phyloP scores from a whole-genome alignment of 495 filamentous ascomycete species.

The Talaromyces stipitatus region DNA sequence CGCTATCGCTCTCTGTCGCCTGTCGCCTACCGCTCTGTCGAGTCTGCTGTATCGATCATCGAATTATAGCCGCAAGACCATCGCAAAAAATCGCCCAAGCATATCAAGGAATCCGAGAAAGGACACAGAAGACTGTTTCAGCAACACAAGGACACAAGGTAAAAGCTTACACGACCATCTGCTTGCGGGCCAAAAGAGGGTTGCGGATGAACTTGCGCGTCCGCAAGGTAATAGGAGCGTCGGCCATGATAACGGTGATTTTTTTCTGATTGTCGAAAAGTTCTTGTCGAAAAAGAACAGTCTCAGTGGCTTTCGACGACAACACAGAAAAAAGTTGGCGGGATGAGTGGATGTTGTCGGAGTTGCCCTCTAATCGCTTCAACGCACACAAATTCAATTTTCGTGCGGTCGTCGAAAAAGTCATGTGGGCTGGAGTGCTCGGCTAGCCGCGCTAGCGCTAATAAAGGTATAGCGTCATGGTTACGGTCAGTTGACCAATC shows the following conservation, averaged over 20 bases:
- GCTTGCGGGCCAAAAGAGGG: conserved; percentile 94
- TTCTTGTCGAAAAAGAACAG: conserved; percentile 2
- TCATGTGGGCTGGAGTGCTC: conserved; percentile 33
- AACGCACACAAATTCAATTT: conserved; percentile 4
- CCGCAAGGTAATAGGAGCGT: conserved; percentile 87
- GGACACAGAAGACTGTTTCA: background rate
- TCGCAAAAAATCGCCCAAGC: background rate
- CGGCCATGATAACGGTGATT: conserved; percentile 69
- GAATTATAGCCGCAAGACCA: background rate
- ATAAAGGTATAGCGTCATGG: conserved; percentile 10
- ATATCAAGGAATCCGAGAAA: background rate
- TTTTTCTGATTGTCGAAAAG: conserved; percentile 6
- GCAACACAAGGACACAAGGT: background rate
- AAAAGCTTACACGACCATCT: conserved; percentile 97
- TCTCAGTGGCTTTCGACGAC: background rate
- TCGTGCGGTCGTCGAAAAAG: conserved; percentile 13
- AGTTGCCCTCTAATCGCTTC: background rate
- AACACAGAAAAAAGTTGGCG: conserved; percentile 1
- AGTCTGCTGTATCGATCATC: background rate
- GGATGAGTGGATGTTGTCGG: background rate
- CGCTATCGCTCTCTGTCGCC: too few relatives aligned
- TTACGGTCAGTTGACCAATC: background rate
- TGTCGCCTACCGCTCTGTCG: too few relatives aligned
- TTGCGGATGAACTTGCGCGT: conserved; percentile 99
- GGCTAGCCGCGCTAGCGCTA: conserved; percentile 32